Evolutionary conservation across 2,329 filamentous ascomycete species (phyloP).

Genomic region (Sphaerulina populicola): DNA sequence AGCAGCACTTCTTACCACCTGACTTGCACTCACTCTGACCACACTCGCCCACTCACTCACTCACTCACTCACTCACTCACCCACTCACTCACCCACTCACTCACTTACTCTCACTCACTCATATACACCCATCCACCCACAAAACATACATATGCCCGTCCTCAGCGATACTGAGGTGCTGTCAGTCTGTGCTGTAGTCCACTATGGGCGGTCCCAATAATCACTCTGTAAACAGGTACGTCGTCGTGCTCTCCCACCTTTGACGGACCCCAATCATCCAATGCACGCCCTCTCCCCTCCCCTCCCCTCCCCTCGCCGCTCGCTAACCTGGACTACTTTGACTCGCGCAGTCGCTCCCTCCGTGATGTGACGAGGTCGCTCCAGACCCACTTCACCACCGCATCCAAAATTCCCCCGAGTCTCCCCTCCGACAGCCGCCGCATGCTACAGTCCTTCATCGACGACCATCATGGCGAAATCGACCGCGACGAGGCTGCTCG

Average conservation of each 20-base stretch:
- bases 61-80: no score
- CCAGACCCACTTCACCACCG: conserved; percentile 36
- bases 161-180: background rate
- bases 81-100: background rate
- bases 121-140: no score
- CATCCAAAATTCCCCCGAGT: conserved; percentile 41
- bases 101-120: no score
- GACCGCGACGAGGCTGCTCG: conserved; percentile 59
- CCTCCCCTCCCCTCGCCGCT: background rate
- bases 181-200: background rate
- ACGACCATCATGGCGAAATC: conserved; percentile 48
- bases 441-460: conserved; percentile 48
- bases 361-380: conserved; percentile 44
- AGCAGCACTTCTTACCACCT: no score
- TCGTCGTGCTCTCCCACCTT: background rate
- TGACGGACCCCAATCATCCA: background rate
- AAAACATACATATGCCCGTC: no score
- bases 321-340: conserved; percentile 6
- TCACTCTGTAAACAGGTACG: background rate
- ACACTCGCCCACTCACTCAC: background rate
- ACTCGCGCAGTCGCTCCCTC: conserved; percentile 35
- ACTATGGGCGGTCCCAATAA: background rate
- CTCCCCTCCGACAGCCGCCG: conserved; percentile 52
- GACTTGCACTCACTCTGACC: no score
- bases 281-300: background rate